Evolutionary conservation across 352 stramenopile species (phyloP).

Genomic region (Globisporangium spinosum): DNA sequence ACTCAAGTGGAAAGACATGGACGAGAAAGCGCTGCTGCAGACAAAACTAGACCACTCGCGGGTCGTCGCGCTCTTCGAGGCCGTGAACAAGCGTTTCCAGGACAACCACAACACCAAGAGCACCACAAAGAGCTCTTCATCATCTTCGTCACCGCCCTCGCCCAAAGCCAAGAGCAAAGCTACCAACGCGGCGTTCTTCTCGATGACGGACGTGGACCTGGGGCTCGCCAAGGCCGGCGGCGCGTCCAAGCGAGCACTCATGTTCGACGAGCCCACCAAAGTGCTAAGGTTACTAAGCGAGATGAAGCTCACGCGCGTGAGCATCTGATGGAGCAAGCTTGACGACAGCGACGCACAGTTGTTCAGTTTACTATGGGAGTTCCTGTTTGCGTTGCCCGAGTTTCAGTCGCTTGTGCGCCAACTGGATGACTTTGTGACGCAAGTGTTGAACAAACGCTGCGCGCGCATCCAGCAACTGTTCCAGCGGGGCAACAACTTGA

Average conservation of each 20-base stretch:
- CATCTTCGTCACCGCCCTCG: not conserved
- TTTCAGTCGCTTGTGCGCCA: constrained; percentile 22
- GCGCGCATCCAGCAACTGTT: constrained; percentile 37
- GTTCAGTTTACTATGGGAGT: constrained; percentile 43
- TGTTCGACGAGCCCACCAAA: constrained; percentile 40
- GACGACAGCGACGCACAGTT: constrained; percentile 37
- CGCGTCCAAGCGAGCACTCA: constrained; percentile 43
- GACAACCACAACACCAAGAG: constrained; percentile 3
- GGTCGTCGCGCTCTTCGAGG: constrained; percentile 46
- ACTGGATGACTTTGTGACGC: constrained; percentile 17
- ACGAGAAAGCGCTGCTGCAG: constrained; percentile 34
- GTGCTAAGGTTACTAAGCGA: constrained; percentile 34
- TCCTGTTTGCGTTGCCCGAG: constrained; percentile 30
- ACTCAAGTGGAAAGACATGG: constrained; percentile 28
- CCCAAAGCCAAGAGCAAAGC: constrained; percentile 3
- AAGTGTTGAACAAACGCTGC: constrained; percentile 26
- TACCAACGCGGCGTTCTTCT: constrained; percentile 29
- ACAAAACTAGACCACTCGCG: constrained; percentile 54
- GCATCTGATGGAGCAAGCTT: constrained; percentile 45
- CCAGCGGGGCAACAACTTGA: constrained; percentile 17
- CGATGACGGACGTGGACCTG: constrained; percentile 55
- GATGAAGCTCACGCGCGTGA: constrained; percentile 26
- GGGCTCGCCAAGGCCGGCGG: constrained; percentile 48
- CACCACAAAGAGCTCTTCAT: not conserved
- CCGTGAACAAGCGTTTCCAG: constrained; percentile 28